Conservation (phyloP, 495 filamentous ascomycete species). For the Letharia columbiana region DNA sequence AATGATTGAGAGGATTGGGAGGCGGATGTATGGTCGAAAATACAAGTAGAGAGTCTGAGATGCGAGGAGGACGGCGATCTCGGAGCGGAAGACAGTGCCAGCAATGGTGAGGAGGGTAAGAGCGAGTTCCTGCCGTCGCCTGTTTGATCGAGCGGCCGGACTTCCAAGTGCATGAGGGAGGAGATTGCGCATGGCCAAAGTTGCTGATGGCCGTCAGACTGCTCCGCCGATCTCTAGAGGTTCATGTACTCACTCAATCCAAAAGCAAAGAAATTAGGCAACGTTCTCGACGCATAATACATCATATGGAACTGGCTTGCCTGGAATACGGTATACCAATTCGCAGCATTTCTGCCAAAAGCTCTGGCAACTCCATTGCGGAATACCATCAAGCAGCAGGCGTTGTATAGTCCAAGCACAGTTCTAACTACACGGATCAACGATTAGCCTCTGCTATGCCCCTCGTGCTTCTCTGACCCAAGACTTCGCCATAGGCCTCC, state of each 20-base stretch:
- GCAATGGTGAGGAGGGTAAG: conserved; percentile 71
- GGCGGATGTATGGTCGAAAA: conserved; percentile 41
- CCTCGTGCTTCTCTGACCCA: not conserved
- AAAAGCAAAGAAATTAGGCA: conserved; percentile 98
- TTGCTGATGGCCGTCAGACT: conserved; percentile 40
- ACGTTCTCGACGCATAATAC: conserved; percentile 84
- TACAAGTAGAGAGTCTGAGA: conserved; percentile 51
- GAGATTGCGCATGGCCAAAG: conserved; percentile 59
- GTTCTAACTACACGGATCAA: conserved; percentile 49
- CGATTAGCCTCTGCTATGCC: not conserved
- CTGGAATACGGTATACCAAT: conserved; percentile 80
- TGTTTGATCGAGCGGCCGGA: conserved; percentile 27
- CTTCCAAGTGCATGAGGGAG: conserved; percentile 45
- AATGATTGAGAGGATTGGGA: conserved; percentile 48
- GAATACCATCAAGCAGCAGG: conserved; percentile 55
- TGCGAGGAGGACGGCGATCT: conserved; percentile 73
- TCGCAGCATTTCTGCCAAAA: conserved; percentile 60
- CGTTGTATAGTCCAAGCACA: conserved; percentile 73
- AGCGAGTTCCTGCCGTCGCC: conserved; percentile 42
- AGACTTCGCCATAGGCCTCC: too few relatives aligned
- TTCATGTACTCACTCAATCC: conserved; percentile 51
- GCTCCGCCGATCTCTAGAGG: not conserved
- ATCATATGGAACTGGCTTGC: conserved; percentile 85
- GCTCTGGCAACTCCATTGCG: conserved; percentile 52
- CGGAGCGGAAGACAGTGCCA: conserved; percentile 82